Evolutionary conservation across 768 basidiomycete species (phyloP).

Genomic region (Leucogyrophana mollusca): DNA sequence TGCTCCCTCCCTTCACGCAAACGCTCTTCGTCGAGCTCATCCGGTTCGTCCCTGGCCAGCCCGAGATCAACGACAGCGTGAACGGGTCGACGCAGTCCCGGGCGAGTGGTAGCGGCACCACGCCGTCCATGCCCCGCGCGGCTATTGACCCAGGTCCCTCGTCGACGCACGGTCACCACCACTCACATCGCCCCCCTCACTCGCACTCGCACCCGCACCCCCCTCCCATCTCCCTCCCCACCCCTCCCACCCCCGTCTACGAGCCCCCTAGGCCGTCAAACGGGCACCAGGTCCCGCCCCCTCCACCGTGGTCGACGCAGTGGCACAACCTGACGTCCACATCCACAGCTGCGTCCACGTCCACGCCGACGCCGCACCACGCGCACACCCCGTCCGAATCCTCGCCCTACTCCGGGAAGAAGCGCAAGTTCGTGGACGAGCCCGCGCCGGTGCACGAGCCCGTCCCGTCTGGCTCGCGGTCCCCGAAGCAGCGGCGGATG

Average conservation of each 20-base stretch:
- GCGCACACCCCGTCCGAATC: too few species aligned
- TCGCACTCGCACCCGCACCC: conserved; percentile 20
- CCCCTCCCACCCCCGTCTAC: conserved; percentile 33
- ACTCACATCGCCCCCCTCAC: not conserved
- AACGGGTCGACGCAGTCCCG: conserved; percentile 10
- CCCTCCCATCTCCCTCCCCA: conserved; percentile 28
- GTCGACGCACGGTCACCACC: conserved; percentile 14
- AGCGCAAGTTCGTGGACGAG: conserved; percentile 34
- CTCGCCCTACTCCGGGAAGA: conserved; percentile 30
- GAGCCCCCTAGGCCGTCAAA: conserved; percentile 29
- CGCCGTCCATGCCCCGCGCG: conserved; percentile 18
- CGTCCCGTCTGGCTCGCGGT: conserved; percentile 18
- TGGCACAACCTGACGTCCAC: conserved; percentile 22
- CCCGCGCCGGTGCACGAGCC: conserved; percentile 13
- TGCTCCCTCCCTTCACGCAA: conserved; percentile 59
- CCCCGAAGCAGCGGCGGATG: conserved; percentile 32
- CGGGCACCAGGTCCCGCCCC: conserved; percentile 33
- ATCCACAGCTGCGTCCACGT: not conserved
- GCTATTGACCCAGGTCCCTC: conserved; percentile 24
- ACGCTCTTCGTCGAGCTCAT: conserved; percentile 78
- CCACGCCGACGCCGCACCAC: too few species aligned
- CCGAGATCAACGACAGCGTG: conserved; percentile 20
- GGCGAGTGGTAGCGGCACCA: not conserved
- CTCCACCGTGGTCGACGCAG: conserved; percentile 33
- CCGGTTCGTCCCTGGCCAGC: conserved; percentile 34